Conservation (phyloP, 257 asterid genomes). For the Handroanthus guayacan region DNA sequence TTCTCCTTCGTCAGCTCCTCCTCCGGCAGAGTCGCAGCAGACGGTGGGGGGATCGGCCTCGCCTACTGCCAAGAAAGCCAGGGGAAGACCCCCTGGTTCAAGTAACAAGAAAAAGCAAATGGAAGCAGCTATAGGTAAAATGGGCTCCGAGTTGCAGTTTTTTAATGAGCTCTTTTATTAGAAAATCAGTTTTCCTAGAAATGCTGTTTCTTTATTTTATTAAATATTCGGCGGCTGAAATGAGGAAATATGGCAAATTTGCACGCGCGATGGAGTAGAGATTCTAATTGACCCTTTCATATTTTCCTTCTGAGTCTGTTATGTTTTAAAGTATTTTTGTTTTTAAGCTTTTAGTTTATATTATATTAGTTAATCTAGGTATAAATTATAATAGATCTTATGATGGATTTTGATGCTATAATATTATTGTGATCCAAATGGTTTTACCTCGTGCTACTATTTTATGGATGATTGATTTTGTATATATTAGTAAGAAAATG, state of each 20-base stretch:
- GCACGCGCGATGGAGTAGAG: slow-evolving; percentile 14
- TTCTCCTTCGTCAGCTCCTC: slow-evolving; percentile 37
- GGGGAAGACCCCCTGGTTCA: slow-evolving; percentile 70
- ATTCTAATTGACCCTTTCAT: slow-evolving; percentile 29
- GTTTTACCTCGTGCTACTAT: slow-evolving; percentile 2
- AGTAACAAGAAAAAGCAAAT: slow-evolving; percentile 48
- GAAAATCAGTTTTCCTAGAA: slow-evolving; percentile 34
- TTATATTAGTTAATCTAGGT: slow-evolving; percentile 28
- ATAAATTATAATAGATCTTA: slow-evolving; percentile 28
- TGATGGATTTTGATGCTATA: slow-evolving; percentile 24
- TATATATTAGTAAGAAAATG: slow-evolving; percentile 25
- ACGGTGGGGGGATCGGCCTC: slow-evolving; percentile 44
- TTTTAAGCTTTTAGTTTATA: slow-evolving; percentile 26
- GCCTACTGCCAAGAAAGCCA: slow-evolving; percentile 48
- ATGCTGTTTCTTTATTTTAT: background rate
- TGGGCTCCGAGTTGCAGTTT: slow-evolving; percentile 7
- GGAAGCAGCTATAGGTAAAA: slow-evolving; percentile 55
- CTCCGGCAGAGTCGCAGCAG: slow-evolving; percentile 38
- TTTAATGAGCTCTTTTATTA: slow-evolving; percentile 26
- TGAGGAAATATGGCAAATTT: slow-evolving; percentile 29
- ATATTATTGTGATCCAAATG: slow-evolving; percentile 32
- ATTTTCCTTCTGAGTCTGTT: background rate
- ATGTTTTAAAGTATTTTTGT: background rate
- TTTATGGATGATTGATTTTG: slow-evolving; percentile 9
- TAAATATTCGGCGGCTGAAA: slow-evolving; percentile 14